Conservation (phyloP, 1,139 yeast species). For the Hyphopichia khmerensis region DNA sequence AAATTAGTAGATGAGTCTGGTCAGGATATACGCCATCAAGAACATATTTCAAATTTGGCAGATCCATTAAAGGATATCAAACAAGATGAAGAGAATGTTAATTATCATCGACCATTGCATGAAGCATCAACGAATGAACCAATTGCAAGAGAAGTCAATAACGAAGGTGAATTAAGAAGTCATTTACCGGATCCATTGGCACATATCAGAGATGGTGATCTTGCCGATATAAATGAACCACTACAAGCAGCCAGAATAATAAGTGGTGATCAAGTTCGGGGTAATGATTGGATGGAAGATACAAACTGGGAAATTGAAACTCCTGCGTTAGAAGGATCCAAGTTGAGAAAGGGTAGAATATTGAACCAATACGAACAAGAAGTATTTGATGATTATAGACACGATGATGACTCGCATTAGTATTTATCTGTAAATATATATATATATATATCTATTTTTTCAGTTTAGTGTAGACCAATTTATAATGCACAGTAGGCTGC, state of each 20-base stretch:
- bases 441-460: too few relatives aligned
- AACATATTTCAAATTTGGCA: neutral
- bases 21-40: conserved; percentile 20
- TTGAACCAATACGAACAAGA: conserved; percentile 34
- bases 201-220: conserved; percentile 41
- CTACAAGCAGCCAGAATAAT: conserved; percentile 42
- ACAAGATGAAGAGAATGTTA: neutral
- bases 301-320: conserved; percentile 22
- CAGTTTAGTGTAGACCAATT: too few relatives aligned
- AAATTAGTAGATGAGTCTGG: conserved; percentile 32
- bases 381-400: conserved; percentile 40
- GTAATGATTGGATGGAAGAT: conserved; percentile 38
- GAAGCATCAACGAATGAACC: neutral
- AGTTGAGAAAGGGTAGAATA: conserved; percentile 17
- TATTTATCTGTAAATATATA: too few relatives aligned
- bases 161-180: conserved; percentile 8
- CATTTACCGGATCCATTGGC: conserved; percentile 48
- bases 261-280: conserved; percentile 43
- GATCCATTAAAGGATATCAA: conserved; percentile 21
- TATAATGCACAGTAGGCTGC: too few relatives aligned
- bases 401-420: conserved; percentile 35
- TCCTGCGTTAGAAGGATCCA: neutral
- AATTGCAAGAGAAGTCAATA: too few relatives aligned
- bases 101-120: conserved; percentile 9
- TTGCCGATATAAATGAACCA: conserved; percentile 29